Evolutionary conservation across 768 basidiomycete genomes (phyloP).

Genomic region (Boletus pseudo-olivaceus): DNA sequence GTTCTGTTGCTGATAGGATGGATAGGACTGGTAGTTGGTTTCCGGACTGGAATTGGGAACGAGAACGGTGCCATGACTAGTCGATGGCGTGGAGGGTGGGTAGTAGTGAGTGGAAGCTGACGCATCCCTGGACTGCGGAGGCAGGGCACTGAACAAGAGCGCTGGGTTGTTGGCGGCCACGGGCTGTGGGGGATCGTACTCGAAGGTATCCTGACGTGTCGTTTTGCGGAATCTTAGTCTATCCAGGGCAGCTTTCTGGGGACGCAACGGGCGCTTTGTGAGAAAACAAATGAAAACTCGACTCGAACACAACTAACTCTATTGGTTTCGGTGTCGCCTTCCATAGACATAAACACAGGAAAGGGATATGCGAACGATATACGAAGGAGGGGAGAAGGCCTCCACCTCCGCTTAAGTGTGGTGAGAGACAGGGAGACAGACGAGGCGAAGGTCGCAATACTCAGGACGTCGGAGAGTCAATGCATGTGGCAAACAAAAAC

Average conservation of each 20-base stretch:
- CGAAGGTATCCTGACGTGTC: slow-evolving; percentile 29
- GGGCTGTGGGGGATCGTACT: slow-evolving; percentile 39
- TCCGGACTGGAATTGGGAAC: slow-evolving; percentile 74
- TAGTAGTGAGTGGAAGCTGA: slow-evolving; percentile 62
- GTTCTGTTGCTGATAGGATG: slow-evolving; percentile 35
- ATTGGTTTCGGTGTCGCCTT: slow-evolving; percentile 41
- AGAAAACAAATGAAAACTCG: slow-evolving; percentile 30
- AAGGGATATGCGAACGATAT: slow-evolving; percentile 18
- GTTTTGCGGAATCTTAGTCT: slow-evolving; percentile 48
- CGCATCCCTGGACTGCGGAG: slow-evolving; percentile 73
- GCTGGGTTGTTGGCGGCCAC: slow-evolving; percentile 66
- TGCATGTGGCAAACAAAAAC: slow-evolving; percentile 41
- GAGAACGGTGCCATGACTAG: slow-evolving; percentile 52
- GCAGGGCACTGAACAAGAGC: slow-evolving; percentile 35
- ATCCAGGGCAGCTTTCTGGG: slow-evolving; percentile 43
- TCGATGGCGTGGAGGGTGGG: slow-evolving; percentile 44
- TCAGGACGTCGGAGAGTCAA: slow-evolving; percentile 55
- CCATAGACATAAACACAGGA: slow-evolving; percentile 44
- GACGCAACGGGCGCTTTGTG: slow-evolving; percentile 30
- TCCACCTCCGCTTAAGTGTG: slow-evolving; percentile 18
- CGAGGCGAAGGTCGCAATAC: slow-evolving; percentile 33
- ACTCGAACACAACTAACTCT: slow-evolving; percentile 46
- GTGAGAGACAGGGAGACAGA: slow-evolving; percentile 20
- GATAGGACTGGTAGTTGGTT: slow-evolving; percentile 36
- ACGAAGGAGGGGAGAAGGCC: slow-evolving; percentile 7